Evolutionary conservation across 2,329 filamentous ascomycete species (phyloP).

Genomic region (Alternaria postmessia): DNA sequence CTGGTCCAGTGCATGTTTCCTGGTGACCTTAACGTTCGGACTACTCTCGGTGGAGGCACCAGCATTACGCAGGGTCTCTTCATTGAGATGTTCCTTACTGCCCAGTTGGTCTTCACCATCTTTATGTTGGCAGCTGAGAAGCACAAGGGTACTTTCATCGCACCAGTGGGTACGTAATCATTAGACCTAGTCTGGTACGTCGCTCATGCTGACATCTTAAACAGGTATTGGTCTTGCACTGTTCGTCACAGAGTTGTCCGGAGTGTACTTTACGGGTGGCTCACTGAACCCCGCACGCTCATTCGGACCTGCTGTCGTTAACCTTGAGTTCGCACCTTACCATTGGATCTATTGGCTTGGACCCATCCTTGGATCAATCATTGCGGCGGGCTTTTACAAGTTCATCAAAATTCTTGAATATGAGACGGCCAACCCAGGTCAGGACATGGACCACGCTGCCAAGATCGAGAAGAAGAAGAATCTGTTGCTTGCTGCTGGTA

Average conservation of each 20-base stretch:
- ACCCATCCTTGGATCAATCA: constrained; percentile 50
- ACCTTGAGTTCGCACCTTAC: constrained; percentile 44
- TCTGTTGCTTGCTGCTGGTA: constrained; percentile 24
- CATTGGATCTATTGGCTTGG: constrained; percentile 56
- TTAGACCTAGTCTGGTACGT: background rate
- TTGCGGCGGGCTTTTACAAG: constrained; percentile 59
- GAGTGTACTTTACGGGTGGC: constrained; percentile 56
- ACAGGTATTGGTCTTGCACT: constrained; percentile 68
- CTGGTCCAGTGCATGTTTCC: constrained; percentile 37
- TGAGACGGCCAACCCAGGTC: constrained; percentile 42
- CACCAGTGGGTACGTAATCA: constrained; percentile 62
- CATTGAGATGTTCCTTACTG: constrained; percentile 31
- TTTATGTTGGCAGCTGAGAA: constrained; percentile 66
- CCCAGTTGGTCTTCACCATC: constrained; percentile 45
- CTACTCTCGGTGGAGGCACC: constrained; percentile 20
- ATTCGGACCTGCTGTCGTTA: constrained; percentile 54
- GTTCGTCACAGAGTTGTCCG: constrained; percentile 59
- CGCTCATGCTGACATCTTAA: background rate
- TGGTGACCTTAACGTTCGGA: constrained; percentile 30
- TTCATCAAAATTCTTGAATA: constrained; percentile 53
- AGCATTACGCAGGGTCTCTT: constrained; percentile 32
- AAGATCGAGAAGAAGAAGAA: constrained; percentile 20
- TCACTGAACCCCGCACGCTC: constrained; percentile 56
- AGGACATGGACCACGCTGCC: constrained; percentile 31
- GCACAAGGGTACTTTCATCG: constrained; percentile 67